Base-by-base conservation (phyloP, 2,329 filamentous ascomycete genomes). In the Emmonsia crescens region DNA sequence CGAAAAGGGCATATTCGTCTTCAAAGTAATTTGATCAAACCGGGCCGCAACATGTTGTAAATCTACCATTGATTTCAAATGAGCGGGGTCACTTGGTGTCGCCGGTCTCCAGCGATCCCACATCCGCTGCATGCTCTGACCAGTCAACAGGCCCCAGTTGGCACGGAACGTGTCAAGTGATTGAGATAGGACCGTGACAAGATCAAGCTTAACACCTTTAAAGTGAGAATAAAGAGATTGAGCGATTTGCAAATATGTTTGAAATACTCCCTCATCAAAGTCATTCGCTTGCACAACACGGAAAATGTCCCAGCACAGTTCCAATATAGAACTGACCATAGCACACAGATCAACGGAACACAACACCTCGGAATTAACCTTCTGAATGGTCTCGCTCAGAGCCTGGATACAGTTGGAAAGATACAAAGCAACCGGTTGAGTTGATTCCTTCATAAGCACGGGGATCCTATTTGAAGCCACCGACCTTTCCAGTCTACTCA, bases 51-150 rank as follows among this genome's bases (percentile, higher is more conserved):
- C 68, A 2, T 65, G 62, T 61, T 77, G 73, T 36, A 77, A 61
- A 19, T 76, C 71, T 44, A 75, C 64, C 55, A 76, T 62, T 27
- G 68, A 73, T 54, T 66, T 62, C 49, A 76, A 62, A 61, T 76
- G 73, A 6, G 66, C 64, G 59, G 70, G 66, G 31, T 70, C 72
- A 19, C 69, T 66, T 51, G 82, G 77, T 3, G 80, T 82, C 12
- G 69, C 69, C 38, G 91, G 89, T 60, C 88, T 83, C 69, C 95
- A 83, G 1, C 78, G 69, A 49, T 83, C 82, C 93, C 92, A 96
- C 5, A 96, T 79, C 9, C 77, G 73, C 70, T 94, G 89, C 89
- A 95, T 94, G 66, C 85, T 87, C 14, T 91, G 77, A 0, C 91
- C 91, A 1, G 88, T 91, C 0, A 80, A 85, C 16, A 95, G 76